Evolutionary conservation across 2,329 filamentous ascomycete genomes (phyloP), one percentile per base, ranked within the genome.

Genomic region (Knoxdaviesia capensis): DNA sequence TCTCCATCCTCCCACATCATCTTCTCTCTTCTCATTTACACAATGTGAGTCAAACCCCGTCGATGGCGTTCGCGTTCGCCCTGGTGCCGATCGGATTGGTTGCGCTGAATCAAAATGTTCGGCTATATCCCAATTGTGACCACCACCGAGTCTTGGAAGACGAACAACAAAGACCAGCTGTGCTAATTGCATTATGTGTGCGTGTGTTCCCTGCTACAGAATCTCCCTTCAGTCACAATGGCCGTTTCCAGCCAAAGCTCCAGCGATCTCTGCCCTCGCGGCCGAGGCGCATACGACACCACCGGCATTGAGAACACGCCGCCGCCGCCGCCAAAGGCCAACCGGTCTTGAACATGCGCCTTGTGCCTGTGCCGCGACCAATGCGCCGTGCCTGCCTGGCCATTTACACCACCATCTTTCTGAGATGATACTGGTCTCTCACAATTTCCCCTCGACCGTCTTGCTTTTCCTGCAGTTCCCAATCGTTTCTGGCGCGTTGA

Each of bases 211-310:
- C 20, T 20, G 20, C 20, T 36, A 32, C 42, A 41, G 40, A 40
- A 38, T 35, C n/a, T 43, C 31, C 43, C 46, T 44, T 45, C 45
- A 47, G 31, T 47, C 52, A 60, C 47, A 47, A 64, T 64, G 61
- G 48, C 59, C 47, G 50, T 55, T 20, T 20, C 20, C 47, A 47
- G 51, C 44, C 53, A 52, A 44, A 53, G 54, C 37, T 46, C 45
- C 41, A 53, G 54, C 45, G 53, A 49, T 46, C 52, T 53, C 40
- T 53, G 49, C 55, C 64, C 68, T 53, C 66, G 67, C 62, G 66
- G 63, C 46, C 59, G 66, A 44, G 65, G 66, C 45, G 65, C 64
- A 48, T 69, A 69, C 51, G 66, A 69, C 49, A 66, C 63, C 47
- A 68, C 65, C 29, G 64, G 64, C 39, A 56, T 67, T 29, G 56